Evolutionary conservation across 108 stramenopile genomes (phyloP).

Genomic region (Skeletonema costatum): DNA sequence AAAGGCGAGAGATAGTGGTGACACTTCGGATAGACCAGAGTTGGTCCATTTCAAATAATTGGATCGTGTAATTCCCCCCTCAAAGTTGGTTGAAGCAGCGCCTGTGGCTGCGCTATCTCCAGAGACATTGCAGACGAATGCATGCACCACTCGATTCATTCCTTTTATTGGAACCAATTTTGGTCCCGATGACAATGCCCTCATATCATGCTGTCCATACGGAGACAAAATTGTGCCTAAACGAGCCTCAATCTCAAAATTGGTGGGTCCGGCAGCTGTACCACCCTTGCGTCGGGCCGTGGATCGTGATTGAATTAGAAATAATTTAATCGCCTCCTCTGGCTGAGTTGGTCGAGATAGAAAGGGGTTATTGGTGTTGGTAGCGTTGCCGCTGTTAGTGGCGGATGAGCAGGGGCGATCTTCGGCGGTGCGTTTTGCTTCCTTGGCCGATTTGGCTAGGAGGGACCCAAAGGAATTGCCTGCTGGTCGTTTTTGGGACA

Average conservation of each 20-base stretch:
- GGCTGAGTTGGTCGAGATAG: conserved; percentile 65
- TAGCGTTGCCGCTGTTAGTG: background rate
- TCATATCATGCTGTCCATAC: conserved; percentile 49
- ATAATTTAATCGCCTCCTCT: conserved; percentile 66
- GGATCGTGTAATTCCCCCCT: conserved; percentile 69
- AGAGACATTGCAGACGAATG: conserved; percentile 58
- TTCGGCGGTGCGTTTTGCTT: conserved; percentile 31
- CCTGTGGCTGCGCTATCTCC: conserved; percentile 10
- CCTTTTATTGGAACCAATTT: conserved; percentile 55
- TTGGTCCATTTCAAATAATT: conserved; percentile 79
- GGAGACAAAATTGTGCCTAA: conserved; percentile 75
- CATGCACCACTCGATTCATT: conserved; percentile 45
- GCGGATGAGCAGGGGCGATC: conserved; percentile 7
- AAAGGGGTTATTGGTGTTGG: conserved; percentile 49
- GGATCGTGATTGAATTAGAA: conserved; percentile 66
- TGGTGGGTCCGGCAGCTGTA: conserved; percentile 5
- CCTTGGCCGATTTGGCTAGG: conserved; percentile 21
- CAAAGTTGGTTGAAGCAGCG: conserved; percentile 47
- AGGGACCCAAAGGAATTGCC: conserved; percentile 10
- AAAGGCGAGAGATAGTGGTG: conserved; percentile 69
- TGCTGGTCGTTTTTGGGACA: conserved; percentile 23
- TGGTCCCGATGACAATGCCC: conserved; percentile 68
- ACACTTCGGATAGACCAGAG: conserved; percentile 59
- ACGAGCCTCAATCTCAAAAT: conserved; percentile 75
- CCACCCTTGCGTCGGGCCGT: conserved; percentile 39